phyloP scores from a whole-genome alignment of 2,329 filamentous ascomycete species.

The Penicillium italicum region DNA sequence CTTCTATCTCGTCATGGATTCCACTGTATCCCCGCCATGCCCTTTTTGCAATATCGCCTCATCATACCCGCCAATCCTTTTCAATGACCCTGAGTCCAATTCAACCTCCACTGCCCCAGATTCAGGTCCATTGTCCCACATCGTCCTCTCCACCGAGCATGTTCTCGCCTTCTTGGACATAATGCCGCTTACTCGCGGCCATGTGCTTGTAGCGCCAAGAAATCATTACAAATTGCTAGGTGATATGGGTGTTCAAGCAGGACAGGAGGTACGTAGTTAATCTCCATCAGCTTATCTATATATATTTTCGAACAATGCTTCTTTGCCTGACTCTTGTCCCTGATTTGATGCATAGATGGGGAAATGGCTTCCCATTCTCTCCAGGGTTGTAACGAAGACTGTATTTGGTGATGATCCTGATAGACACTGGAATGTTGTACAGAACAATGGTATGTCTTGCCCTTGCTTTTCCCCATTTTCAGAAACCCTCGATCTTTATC shows the following conservation, averaged over 20 bases:
- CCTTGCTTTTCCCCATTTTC: conserved; percentile 2
- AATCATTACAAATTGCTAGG: conserved; percentile 73
- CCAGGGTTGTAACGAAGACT: conserved; percentile 70
- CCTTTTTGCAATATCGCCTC: conserved; percentile 58
- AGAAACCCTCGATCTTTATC: background rate
- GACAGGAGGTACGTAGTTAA: conserved; percentile 58
- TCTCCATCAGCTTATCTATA: background rate
- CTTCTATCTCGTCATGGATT: conserved; percentile 10
- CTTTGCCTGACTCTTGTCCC: background rate
- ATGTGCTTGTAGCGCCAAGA: conserved; percentile 77
- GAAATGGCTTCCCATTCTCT: conserved; percentile 48
- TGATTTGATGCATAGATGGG: conserved; percentile 35
- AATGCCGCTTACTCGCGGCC: conserved; percentile 76
- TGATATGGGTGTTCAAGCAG: conserved; percentile 62
- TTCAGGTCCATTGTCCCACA: conserved; percentile 32
- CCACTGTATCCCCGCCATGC: conserved; percentile 36
- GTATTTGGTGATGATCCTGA: conserved; percentile 51
- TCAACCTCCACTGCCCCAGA: conserved; percentile 16
- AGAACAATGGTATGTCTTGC: conserved; percentile 69
- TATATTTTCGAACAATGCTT: background rate
- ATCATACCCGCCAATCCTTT: conserved; percentile 45
- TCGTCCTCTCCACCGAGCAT: conserved; percentile 73
- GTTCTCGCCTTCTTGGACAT: conserved; percentile 92
- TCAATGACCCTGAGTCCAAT: conserved; percentile 25
- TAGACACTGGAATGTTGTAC: conserved; percentile 88